phyloP scores from a whole-genome alignment of 2,329 filamentous ascomycete species.

The Elsinoe arachidis region DNA sequence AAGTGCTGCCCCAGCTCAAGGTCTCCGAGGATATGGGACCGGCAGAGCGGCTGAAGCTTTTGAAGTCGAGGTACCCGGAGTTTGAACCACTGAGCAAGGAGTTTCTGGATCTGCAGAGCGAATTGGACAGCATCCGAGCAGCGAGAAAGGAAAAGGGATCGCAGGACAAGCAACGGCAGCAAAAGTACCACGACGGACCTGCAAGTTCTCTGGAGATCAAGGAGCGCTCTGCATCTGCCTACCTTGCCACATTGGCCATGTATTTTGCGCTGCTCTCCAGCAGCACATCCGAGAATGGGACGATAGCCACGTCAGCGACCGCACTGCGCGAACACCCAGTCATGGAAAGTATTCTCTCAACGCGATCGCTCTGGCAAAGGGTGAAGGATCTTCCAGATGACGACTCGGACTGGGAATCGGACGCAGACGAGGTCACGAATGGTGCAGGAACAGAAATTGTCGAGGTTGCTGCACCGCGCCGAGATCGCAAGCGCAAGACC shows the following conservation, averaged over 20 bases:
- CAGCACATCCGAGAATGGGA: slow-evolving; percentile 44
- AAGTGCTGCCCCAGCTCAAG: slow-evolving; percentile 75
- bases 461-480: slow-evolving; percentile 20
- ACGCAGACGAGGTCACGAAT: slow-evolving; percentile 25
- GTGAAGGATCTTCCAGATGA: slow-evolving; percentile 51
- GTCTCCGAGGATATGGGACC: slow-evolving; percentile 70
- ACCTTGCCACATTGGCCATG: slow-evolving; percentile 78
- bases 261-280: slow-evolving; percentile 94
- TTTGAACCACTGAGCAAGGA: slow-evolving; percentile 81
- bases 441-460: slow-evolving; percentile 23
- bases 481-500: slow-evolving; percentile 33
- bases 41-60: slow-evolving; percentile 64
- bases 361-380: slow-evolving; percentile 69
- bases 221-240: slow-evolving; percentile 72
- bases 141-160: background rate
- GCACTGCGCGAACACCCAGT: slow-evolving; percentile 82
- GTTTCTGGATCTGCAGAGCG: slow-evolving; percentile 57
- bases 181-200: background rate
- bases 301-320: slow-evolving; percentile 60
- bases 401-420: slow-evolving; percentile 18
- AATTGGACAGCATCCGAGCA: slow-evolving; percentile 16
- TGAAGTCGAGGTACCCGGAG: slow-evolving; percentile 80
- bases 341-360: slow-evolving; percentile 75
- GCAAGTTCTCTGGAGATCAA: slow-evolving; percentile 44
- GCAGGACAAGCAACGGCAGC: background rate